These are phyloP conservation scores for barrel medic (Medicago truncatula) DNA, from an alignment of 306 rosid genomes.

Conservation along the genomic window MtrunA17r5.0-ANR NC_053043.1:43042501-43043000, in stretches of 20 bases:
- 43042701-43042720: background rate
- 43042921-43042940: slow-evolving; percentile 59
- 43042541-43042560: slow-evolving; percentile 1
- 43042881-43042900: slow-evolving; percentile 39
- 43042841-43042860: slow-evolving; percentile 25
- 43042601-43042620: background rate
- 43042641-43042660: background rate
- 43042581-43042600: background rate
- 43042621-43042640: background rate
- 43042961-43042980: slow-evolving; percentile 58
- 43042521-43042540: background rate
- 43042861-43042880: slow-evolving; percentile 13
- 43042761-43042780: slow-evolving; percentile 37
- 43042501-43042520: background rate
- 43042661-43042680: background rate
- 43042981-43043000: slow-evolving; percentile 65
- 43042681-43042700: background rate
- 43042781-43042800: slow-evolving; percentile 1
- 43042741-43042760: background rate
- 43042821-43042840: background rate
- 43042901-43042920: slow-evolving; percentile 39
- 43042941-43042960: slow-evolving; percentile 74
- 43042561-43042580: background rate
- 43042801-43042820: background rate
- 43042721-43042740: background rate